Conservation (phyloP, 768 basidiomycete species). For the Naganishia vaughanmartiniae region DNA sequence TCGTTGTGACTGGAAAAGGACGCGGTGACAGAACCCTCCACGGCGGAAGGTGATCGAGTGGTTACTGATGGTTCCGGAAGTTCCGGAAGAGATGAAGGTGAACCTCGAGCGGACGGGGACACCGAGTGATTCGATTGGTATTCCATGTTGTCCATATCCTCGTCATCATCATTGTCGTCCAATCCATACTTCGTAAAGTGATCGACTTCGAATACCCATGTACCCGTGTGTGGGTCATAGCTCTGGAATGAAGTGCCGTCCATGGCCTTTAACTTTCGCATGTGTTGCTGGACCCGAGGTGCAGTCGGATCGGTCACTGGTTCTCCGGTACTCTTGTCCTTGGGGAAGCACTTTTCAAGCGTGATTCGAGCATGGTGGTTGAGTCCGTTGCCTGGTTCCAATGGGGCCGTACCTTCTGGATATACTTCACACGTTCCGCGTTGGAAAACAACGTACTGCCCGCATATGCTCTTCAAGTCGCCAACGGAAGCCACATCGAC, state of each 20-base stretch:
- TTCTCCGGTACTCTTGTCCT: constrained; percentile 85
- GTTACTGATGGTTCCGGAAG: neutral
- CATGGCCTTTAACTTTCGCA: constrained; percentile 79
- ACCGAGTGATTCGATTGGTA: constrained; percentile 4
- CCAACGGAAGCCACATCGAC: constrained; percentile 79
- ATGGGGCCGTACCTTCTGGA: constrained; percentile 84
- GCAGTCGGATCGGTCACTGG: constrained; percentile 78
- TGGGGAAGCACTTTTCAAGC: constrained; percentile 77
- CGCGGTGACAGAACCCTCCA: constrained; percentile 21
- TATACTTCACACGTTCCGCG: constrained; percentile 84
- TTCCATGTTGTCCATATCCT: constrained; percentile 29
- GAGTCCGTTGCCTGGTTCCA: constrained; percentile 75
- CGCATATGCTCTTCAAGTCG: constrained; percentile 75
- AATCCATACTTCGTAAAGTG: constrained; percentile 64
- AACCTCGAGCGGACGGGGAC: neutral
- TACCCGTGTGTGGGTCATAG: constrained; percentile 76
- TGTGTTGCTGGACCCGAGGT: constrained; percentile 66
- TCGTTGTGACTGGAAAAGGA: constrained; percentile 7
- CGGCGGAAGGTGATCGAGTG: constrained; percentile 14
- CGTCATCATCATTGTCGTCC: constrained; percentile 40
- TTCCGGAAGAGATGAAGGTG: neutral
- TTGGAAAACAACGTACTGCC: constrained; percentile 81
- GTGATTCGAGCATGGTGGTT: constrained; percentile 80
- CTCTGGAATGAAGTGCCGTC: constrained; percentile 78
- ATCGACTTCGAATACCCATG: constrained; percentile 90